Evolutionary conservation across 2,329 filamentous ascomycete species (phyloP), one percentile per base, ranked within the genome.

Genomic region (Periconia sp.): DNA sequence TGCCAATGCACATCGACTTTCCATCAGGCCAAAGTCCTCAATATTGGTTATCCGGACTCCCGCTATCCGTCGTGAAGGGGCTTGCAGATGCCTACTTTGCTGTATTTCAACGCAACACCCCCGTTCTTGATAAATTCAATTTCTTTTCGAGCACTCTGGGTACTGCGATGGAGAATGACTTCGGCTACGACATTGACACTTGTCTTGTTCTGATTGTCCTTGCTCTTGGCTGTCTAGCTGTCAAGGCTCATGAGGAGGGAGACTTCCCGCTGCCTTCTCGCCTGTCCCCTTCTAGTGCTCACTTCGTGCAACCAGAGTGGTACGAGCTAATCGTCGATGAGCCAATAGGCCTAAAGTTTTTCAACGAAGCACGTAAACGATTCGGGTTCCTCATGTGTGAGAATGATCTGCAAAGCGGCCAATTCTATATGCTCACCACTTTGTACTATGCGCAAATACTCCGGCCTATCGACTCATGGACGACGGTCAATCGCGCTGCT

Each of bases 11-110:
- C 58, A 66, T 54, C 22, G 43, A 59, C 25, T 62, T 66, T 3
- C 72, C 68, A 16, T 61, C 67, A 10, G 50, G 67, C 7, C 66
- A 68, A 11, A 61, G 57, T 24, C 50, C 61, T 11, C 62, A 63
- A 1, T 55, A 53, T 18, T 80, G 77, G 77, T 56, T 80, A 23
- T 72, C 77, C 32, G 62, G 64, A 3, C 66, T 81, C 3, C 74
- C 75, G 7, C 57, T 79, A 22, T 71, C 75, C 0, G 70, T 76
- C 28, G 70, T 80, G 40, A 78, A 77, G 47, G 76, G 76, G 0
- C 66, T 81, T n/a, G 73, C 75, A 7, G 75, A 79, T 60, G 75
- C 75, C 0, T 81, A 78, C 46, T 81, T 81, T 54, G 68, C 73
- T n/a, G 77, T 78, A 0, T 80, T 80, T 50, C 78, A 80, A 51